Conservation (phyloP, 495 filamentous ascomycete species). For the Penicillium robsamsonii region DNA sequence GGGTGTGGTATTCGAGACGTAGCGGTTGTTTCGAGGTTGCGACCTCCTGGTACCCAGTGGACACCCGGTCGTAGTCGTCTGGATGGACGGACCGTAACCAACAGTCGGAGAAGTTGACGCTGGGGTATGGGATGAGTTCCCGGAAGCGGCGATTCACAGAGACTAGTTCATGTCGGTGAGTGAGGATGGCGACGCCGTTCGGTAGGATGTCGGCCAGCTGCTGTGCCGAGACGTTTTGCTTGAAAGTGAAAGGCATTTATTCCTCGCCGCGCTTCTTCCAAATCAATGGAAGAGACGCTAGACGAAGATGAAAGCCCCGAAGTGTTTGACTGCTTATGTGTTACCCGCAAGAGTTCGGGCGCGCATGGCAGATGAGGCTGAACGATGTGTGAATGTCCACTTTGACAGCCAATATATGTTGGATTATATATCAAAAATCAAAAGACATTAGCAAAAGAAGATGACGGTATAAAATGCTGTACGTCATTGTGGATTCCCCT, state of each 20-base stretch:
- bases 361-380: slow-evolving; percentile 3
- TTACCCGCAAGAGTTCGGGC: not conserved
- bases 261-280: not conserved
- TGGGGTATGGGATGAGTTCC: slow-evolving; percentile 11
- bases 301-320: not conserved
- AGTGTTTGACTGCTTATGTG: not conserved
- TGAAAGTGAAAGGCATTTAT: slow-evolving; percentile 14
- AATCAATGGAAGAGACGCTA: not conserved
- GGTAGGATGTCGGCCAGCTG: slow-evolving; percentile 32
- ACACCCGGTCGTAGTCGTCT: slow-evolving; percentile 23
- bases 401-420: not conserved
- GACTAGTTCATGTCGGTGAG: slow-evolving; percentile 18
- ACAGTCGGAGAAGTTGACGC: slow-evolving; percentile 13
- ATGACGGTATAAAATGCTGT: not conserved
- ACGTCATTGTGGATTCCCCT: not conserved
- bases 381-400: not conserved
- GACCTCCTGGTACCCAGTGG: slow-evolving; percentile 10
- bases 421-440: not conserved
- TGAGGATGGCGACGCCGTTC: slow-evolving; percentile 26
- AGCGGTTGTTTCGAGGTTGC: slow-evolving; percentile 2
- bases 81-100: slow-evolving; percentile 22
- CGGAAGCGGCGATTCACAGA: slow-evolving; percentile 26
- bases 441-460: not conserved
- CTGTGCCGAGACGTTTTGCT: slow-evolving; percentile 21
- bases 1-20: slow-evolving; percentile 26